Evolutionary conservation across 371 early-diverging fungal species (phyloP), one percentile per base, ranked within the genome.

Genomic region (Encephalitozoon romaleae): DNA sequence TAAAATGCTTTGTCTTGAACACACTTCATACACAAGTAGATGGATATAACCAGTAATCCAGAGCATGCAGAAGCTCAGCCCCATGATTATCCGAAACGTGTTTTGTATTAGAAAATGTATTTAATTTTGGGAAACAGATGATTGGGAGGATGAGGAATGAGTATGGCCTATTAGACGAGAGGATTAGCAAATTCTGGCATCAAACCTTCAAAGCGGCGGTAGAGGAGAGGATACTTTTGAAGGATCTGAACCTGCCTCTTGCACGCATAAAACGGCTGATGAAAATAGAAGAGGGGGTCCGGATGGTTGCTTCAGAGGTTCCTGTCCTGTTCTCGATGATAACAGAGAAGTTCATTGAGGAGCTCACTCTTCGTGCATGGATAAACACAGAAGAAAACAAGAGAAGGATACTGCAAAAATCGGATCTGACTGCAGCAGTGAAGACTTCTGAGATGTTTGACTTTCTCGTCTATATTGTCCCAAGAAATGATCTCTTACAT

Each of bases 231-330:
- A 11, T 77, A 4, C 54, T 73, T 42, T 39, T 75, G 25, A 95
- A 94, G 84, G 87, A 88, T 41, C 92, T 96, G 78, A 88, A 89
- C 28, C 84, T 98, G 74, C 99, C 99, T 9, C 84, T 98, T 53
- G 98, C 98, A n/a, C 86, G 99, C 42, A 95, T 98, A 77, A 98
- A 98, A 82, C 93, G 96, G 82, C 93, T 98, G 47, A 98, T 98
- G 98, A 98, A 98, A 85, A 90, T 92, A 1, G 99, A 98, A 83
- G 93, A 94, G 66, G 95, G 95, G 77, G 94, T 93, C 26, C 93
- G 92, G 87, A 84, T 82, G 79, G 82, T 86, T 4, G 85, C 87
- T 11, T 80, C 70, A 25, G 85, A 89, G 84, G 96, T 94, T 15
- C 96, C 97, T 2, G 88, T 94, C 64, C 82, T 98, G 43, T 96